phyloP scores from a whole-genome alignment of 306 rosid genomes.

The Trifolium dubium region DNA sequence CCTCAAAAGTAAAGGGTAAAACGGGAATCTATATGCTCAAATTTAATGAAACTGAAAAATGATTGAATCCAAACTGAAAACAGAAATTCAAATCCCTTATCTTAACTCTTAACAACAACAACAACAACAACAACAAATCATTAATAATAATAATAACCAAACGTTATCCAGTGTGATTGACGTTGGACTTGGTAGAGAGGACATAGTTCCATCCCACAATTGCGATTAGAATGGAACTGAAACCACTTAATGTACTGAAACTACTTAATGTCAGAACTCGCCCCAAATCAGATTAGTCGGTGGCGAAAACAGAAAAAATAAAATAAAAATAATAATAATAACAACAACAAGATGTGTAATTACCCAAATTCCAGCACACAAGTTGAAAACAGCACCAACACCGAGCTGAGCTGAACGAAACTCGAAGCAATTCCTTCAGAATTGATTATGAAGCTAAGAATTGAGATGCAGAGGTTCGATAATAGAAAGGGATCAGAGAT shows the following conservation, averaged over 20 bases:
- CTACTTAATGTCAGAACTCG: no score
- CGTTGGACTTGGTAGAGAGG: no score
- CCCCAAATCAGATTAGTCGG: no score
- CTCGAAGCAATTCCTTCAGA: slow-evolving; percentile 14
- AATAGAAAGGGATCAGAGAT: slow-evolving; percentile 25
- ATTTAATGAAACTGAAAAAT: background rate
- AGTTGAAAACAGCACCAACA: slow-evolving; percentile 18
- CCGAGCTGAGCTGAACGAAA: background rate
- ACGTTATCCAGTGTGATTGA: no score
- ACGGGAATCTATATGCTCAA: background rate
- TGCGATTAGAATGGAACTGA: no score
- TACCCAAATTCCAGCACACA: slow-evolving; percentile 26
- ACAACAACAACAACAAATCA: no score
- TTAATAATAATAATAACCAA: no score
- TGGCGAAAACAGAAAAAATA: no score
- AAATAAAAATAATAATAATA: background rate
- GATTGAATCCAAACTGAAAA: background rate
- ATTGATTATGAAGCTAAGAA: background rate
- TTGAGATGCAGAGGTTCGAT: slow-evolving; percentile 9
- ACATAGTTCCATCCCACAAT: no score
- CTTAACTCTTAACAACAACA: no score
- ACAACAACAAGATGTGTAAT: background rate
- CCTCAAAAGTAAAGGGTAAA: no score
- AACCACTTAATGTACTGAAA: no score
- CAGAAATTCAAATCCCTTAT: background rate